A percentile compares a stretch with the other conserved stretches of the same genome.
phyloP scores from a whole-genome alignment of 148 eudicot species.

The Oxyria digyna region DNA sequence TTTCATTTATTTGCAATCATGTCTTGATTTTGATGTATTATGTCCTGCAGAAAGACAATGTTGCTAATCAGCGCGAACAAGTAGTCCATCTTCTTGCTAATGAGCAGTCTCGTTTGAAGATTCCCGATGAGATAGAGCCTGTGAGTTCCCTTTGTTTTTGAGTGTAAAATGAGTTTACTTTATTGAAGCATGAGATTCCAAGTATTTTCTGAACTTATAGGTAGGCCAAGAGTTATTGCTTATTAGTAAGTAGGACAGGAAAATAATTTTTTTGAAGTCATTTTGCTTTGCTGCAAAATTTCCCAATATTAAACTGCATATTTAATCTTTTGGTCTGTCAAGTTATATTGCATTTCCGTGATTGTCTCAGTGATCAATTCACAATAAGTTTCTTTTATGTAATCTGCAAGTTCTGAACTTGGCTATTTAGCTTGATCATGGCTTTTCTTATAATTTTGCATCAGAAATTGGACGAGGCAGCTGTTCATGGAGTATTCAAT shows the following conservation, averaged over 20 bases:
- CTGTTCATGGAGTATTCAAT: conserved; percentile 62
- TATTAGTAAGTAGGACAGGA: too few relatives aligned
- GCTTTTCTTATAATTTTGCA: conserved; percentile 12
- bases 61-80: conserved; percentile 93
- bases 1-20: neutral
- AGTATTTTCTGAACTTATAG: neutral
- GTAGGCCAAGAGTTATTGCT: neutral
- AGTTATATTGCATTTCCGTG: too few relatives aligned
- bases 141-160: conserved; percentile 26
- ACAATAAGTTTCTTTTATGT: neutral
- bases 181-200: neutral
- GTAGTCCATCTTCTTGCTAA: conserved; percentile 87
- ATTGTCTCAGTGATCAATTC: too few relatives aligned
- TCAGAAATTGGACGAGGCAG: conserved; percentile 96
- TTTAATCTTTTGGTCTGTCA: too few relatives aligned
- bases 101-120: conserved; percentile 77
- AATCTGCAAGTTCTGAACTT: neutral
- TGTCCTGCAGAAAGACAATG: conserved; percentile 68
- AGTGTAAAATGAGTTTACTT: neutral
- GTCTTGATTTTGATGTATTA: neutral
- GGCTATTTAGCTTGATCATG: neutral
- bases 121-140: conserved; percentile 73
- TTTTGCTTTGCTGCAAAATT: neutral
- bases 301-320: too few relatives aligned
- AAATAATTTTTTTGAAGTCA: neutral